These are phyloP conservation scores for Yarrowia alimentaria DNA, from an alignment of 805 yeast genomes.

Conservation along the genomic window DNA sequence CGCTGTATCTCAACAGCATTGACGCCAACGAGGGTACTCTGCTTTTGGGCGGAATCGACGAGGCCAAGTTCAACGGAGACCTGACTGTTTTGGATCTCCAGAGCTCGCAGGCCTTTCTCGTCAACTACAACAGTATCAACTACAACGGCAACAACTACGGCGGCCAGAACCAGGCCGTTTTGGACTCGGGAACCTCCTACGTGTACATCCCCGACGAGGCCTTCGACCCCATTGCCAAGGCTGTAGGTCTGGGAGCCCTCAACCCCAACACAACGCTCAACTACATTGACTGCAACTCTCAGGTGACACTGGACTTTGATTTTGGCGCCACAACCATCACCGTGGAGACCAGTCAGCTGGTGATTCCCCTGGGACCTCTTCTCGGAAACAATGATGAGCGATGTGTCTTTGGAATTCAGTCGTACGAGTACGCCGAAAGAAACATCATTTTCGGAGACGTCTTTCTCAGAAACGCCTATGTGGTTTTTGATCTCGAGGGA, in stretches of 20 bases:
- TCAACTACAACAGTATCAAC: slow-evolving; percentile 14
- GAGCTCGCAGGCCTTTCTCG: not conserved
- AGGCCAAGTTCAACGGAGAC: slow-evolving; percentile 42
- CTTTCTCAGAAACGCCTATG: slow-evolving; percentile 61
- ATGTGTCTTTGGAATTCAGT: slow-evolving; percentile 35
- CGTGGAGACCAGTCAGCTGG: not conserved
- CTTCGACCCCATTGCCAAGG: not conserved
- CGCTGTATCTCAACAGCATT: slow-evolving; percentile 43
- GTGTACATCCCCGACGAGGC: slow-evolving; percentile 47
- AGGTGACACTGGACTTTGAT: slow-evolving; percentile 30
- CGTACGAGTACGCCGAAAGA: slow-evolving; percentile 37
- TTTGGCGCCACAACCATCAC: not conserved
- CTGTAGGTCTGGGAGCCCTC: not conserved
- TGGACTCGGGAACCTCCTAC: slow-evolving; percentile 59
- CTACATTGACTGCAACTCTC: slow-evolving; percentile 12
- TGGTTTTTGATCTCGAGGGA: slow-evolving; percentile 60
- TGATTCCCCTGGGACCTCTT: not conserved
- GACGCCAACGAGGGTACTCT: slow-evolving; percentile 39
- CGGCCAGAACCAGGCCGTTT: slow-evolving; percentile 3
- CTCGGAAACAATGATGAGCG: too few species aligned
- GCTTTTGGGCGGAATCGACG: slow-evolving; percentile 46
- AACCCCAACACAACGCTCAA: slow-evolving; percentile 23
- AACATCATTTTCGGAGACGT: slow-evolving; percentile 51
- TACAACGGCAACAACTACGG: not conserved
- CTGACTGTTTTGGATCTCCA: slow-evolving; percentile 35